A percentile compares a stretch with the other conserved stretches of the same genome.
phyloP scores from a whole-genome alignment of 805 yeast species.

The Candida wancherniae region DNA sequence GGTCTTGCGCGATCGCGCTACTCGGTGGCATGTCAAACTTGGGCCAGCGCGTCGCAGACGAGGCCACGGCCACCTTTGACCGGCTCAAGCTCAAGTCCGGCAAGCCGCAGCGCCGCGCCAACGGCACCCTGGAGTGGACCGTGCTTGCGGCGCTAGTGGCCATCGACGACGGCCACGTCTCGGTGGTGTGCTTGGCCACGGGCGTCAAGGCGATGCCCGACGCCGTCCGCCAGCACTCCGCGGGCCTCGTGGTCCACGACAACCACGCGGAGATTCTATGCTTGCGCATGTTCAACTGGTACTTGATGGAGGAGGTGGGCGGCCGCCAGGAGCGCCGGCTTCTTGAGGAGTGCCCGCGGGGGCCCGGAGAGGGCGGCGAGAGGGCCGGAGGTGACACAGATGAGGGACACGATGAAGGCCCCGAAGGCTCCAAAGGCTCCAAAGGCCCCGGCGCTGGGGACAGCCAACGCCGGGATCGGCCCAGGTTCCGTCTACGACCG shows the following conservation, averaged over 20 bases:
- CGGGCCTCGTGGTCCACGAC: constrained; percentile 75
- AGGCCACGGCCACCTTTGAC: constrained; percentile 27
- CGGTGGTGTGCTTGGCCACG: constrained; percentile 55
- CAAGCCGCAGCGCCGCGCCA: constrained; percentile 57
- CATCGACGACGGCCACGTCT: constrained; percentile 25
- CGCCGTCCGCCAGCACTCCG: constrained; percentile 32
- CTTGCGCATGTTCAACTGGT: constrained; percentile 63
- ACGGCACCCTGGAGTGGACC: constrained; percentile 76
- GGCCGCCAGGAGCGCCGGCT: neutral
- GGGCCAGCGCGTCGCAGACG: constrained; percentile 20
- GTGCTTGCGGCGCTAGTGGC: constrained; percentile 69
- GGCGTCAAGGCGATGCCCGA: constrained; percentile 82
- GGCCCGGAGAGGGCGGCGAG: neutral
- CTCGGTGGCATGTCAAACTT: no score
- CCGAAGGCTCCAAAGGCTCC: no score
- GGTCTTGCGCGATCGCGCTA: no score
- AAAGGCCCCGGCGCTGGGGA: no score
- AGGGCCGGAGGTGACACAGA: constrained; percentile 2
- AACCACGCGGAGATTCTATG: constrained; percentile 85
- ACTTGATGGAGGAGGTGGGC: constrained; percentile 44
- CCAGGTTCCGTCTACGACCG: no score
- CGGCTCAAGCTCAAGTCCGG: constrained; percentile 36
- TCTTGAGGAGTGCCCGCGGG: constrained; percentile 9
- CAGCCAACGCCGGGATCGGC: no score
- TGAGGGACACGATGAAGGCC: no score